phyloP scores from a whole-genome alignment of 192 early-diverging fungal genomes.

The Neocallimastix lanati region DNA sequence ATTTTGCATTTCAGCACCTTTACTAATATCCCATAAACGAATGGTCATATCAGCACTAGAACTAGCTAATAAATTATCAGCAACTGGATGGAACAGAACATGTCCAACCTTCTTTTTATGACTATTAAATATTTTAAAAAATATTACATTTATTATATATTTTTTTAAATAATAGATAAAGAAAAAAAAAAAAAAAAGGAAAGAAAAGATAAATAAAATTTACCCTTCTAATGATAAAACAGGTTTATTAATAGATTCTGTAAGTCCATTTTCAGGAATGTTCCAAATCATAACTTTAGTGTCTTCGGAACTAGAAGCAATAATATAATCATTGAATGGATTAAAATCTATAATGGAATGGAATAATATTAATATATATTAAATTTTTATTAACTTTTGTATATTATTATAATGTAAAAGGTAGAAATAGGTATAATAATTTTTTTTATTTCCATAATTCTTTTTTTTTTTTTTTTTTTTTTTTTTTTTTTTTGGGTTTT shows the following conservation, averaged over 20 bases:
- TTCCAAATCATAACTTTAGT: conserved; percentile 82
- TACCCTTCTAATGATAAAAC: conserved; percentile 65
- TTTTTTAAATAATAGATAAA: too few species aligned
- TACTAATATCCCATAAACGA: conserved; percentile 86
- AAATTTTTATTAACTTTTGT: too few species aligned
- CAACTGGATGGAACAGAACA: conserved; percentile 89
- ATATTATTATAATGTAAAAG: too few species aligned
- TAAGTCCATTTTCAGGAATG: conserved; percentile 60
- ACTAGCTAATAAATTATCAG: conserved; percentile 79
- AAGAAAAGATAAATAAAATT: too few species aligned
- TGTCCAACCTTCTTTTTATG: conserved; percentile 68
- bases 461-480: too few species aligned
- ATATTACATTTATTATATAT: too few species aligned
- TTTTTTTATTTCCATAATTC: too few species aligned
- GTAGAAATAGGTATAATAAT: too few species aligned
- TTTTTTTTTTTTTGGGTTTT: background rate
- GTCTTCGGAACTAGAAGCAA: conserved; percentile 69
- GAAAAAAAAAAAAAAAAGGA: too few species aligned
- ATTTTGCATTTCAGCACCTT: conserved; percentile 49
- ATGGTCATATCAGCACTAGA: conserved; percentile 68
- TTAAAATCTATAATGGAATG: conserved; percentile 78
- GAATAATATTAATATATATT: too few species aligned
- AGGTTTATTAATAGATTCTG: conserved; percentile 55
- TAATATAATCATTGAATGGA: conserved; percentile 92
- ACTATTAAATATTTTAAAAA: too few species aligned